phyloP scores from a whole-genome alignment of 75 land plant genomes.

The Selaginella moellendorffii region DNA sequence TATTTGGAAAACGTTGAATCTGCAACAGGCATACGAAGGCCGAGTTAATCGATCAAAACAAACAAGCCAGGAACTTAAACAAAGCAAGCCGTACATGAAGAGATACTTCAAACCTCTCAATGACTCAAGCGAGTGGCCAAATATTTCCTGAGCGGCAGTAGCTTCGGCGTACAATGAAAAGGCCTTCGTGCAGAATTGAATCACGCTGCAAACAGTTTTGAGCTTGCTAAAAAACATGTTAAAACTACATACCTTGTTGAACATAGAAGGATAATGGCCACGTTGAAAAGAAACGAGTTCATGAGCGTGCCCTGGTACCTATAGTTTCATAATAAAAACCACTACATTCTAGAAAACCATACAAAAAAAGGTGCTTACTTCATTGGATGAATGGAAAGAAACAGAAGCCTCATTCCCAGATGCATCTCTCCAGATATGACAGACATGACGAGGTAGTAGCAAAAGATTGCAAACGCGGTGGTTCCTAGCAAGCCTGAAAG shows the following conservation, averaged over 20 bases:
- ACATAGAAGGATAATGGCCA: conserved; percentile 4
- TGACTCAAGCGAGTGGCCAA: conserved; percentile 6
- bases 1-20: conserved; percentile 1
- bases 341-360: background rate
- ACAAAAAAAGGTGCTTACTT: conserved; percentile 1
- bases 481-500: conserved; percentile 9
- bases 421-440: conserved; percentile 9
- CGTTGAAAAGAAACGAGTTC: conserved; percentile 9
- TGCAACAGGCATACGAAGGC: background rate
- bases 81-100: background rate
- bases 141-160: conserved; percentile 9
- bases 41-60: background rate
- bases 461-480: conserved; percentile 8
- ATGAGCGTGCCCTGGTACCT: background rate
- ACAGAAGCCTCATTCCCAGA: conserved; percentile 7
- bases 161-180: conserved; percentile 7
- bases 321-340: background rate
- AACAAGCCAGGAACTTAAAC: background rate
- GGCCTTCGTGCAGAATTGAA: conserved; percentile 5
- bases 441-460: conserved; percentile 2
- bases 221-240: no score
- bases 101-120: conserved; percentile 4
- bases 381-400: conserved; percentile 2
- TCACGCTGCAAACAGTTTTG: conserved; percentile 3
- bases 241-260: conserved; percentile 9